Base-by-base conservation (phyloP, 2,329 filamentous ascomycete genomes). In the Apiospora malaysiana region DNA sequence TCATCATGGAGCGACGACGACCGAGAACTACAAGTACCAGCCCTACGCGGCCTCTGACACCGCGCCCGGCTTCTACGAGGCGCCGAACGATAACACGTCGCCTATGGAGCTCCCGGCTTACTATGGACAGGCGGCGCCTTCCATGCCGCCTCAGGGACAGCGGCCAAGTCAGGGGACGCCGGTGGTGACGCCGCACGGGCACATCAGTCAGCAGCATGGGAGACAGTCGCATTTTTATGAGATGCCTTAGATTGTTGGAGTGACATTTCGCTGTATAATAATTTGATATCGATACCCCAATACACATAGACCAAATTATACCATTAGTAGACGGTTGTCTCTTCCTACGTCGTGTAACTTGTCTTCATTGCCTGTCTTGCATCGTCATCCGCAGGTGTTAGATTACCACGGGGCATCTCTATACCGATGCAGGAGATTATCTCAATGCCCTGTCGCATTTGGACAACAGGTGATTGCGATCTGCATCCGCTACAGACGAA, bases 201-300 rank as follows among this genome's bases (percentile, higher is more conserved):
- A 59, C 16, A 59, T 25, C 2, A 59, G 51, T 9, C 27, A 59
- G 51, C 51, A 59, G 27, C 27, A 16, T 6, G 51, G 51, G 2
- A 32, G 51, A 10, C 51, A 59, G 27, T 59, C 51, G 27, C 51
- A 59, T 59, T 59, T 59, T 16, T 59, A 59, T 37, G 51, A 59
- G 51, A 59, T 59, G 51, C 27, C 51, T 59, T 59, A 59, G 27
- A 5, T 37, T 32, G 7, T 3, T 21, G 51, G 10, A 37, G 27
- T 10, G 51, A 1, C 27, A 8, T 10, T 21, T 21, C 5, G 14
- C 27, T 37, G 16, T n/a, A 37, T 46, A 73, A 59, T 59, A 37
- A 4, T 59, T 37, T 21, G 23, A 25, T 45, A 45, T 45, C 12
- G 16, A 45, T 16, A 45, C 12, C 12, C 10, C 16, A 16, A 32